Base-by-base conservation (phyloP, 1,139 yeast genomes). In the Zygoascus sp. region DNA sequence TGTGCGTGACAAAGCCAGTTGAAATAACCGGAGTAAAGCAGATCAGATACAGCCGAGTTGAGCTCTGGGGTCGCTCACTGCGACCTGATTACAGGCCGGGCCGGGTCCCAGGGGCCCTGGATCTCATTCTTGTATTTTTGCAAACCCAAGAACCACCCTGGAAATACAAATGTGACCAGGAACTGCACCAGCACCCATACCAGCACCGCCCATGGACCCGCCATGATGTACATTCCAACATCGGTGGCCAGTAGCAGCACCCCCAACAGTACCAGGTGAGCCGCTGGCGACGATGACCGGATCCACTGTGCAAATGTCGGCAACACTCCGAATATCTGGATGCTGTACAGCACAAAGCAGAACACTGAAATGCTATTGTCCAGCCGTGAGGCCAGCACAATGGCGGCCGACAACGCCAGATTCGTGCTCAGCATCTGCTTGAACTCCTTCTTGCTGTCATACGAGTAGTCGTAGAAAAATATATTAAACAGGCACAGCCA, bases 21-120 rank as follows among this genome's bases (percentile, higher is more conserved):
- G n/a, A n/a, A n/a, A n/a, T n/a, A n/a, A n/a, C n/a, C n/a, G n/a
- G n/a, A n/a, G n/a, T n/a, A n/a, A n/a, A n/a, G n/a, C n/a, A n/a
- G n/a, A n/a, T n/a, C n/a, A n/a, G n/a, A n/a, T n/a, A n/a, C n/a
- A n/a, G n/a, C n/a, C n/a, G n/a, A n/a, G n/a, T n/a, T n/a, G n/a
- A n/a, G n/a, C n/a, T n/a, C n/a, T n/a, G n/a, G n/a, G n/a, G n/a
- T n/a, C n/a, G n/a, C n/a, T n/a, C n/a, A n/a, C n/a, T n/a, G n/a
- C n/a, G n/a, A n/a, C 13, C 34, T 15, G 16, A 41, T 32, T 3
- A 41, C 44, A 0, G 96, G 96, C 58, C 76, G 79, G 10, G 95
- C 96, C 1, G 85, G 81, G 63, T 88, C 96, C 96, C 96, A 88
- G 0, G 96, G 96, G 0, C 96, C 96, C 64, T 84, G 90, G 48